Percentiles rank a stretch among this genome's conserved stretches.
Conservation (phyloP, 2,329 filamentous ascomycete species). For the Fusarium mangiferae region DNA sequence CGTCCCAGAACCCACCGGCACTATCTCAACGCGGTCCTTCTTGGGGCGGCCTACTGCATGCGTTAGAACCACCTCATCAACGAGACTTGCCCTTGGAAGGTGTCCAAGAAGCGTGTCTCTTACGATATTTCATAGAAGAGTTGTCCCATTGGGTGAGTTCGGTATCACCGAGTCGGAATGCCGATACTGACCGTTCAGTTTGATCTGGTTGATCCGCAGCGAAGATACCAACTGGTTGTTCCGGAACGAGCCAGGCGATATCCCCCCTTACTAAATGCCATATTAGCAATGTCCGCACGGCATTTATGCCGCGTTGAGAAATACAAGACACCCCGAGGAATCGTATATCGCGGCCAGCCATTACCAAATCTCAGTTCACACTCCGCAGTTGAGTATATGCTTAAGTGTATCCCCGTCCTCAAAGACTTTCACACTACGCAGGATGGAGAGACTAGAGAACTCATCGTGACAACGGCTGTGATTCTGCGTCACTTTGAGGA, state of each 20-base stretch:
- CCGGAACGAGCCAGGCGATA: slow-evolving; percentile 31
- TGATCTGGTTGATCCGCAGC: slow-evolving; percentile 26
- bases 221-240: slow-evolving; percentile 22
- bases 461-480: slow-evolving; percentile 28
- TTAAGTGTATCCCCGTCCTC: slow-evolving; percentile 25
- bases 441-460: slow-evolving; percentile 30
- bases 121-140: slow-evolving; percentile 36
- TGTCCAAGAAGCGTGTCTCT: slow-evolving; percentile 34
- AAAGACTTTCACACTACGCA: slow-evolving; percentile 34
- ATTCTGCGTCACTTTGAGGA: slow-evolving; percentile 37
- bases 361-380: slow-evolving; percentile 10
- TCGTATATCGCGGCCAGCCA: slow-evolving; percentile 24
- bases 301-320: slow-evolving; percentile 21
- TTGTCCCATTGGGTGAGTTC: slow-evolving; percentile 27
- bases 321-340: slow-evolving; percentile 9
- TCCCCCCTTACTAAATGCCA: slow-evolving; percentile 27
- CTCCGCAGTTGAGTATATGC: slow-evolving; percentile 37
- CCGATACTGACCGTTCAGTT: neutral
- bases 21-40: slow-evolving; percentile 20
- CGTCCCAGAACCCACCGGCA: neutral
- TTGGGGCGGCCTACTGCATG: slow-evolving; percentile 11
- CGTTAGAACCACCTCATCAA: slow-evolving; percentile 1
- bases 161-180: rapidly evolving
- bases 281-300: slow-evolving; percentile 25
- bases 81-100: neutral